Conservation (phyloP, 805 yeast species). For the Zygosaccharomyces siamensis region DNA sequence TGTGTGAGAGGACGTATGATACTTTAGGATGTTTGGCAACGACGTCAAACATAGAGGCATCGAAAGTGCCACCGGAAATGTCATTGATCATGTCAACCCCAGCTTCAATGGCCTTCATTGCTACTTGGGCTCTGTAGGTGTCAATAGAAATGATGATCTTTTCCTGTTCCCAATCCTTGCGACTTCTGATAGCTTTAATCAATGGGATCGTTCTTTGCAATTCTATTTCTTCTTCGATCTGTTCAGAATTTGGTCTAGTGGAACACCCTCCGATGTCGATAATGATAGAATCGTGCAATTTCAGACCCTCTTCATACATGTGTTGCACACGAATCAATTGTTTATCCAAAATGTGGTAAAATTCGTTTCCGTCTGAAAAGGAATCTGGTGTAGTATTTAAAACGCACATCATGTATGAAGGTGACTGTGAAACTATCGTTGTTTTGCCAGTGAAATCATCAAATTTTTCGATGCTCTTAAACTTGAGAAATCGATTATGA, state of each 20-base stretch:
- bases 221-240: slow-evolving; percentile 63
- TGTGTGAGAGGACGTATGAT: slow-evolving; percentile 78
- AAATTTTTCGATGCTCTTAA: slow-evolving; percentile 35
- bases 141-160: slow-evolving; percentile 70
- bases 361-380: slow-evolving; percentile 80
- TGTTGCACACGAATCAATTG: slow-evolving; percentile 44
- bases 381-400: slow-evolving; percentile 91
- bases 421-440: slow-evolving; percentile 23
- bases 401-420: slow-evolving; percentile 78
- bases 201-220: slow-evolving; percentile 65
- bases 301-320: slow-evolving; percentile 58
- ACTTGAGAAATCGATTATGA: slow-evolving; percentile 25
- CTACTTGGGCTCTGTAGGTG: slow-evolving; percentile 76
- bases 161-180: slow-evolving; percentile 34
- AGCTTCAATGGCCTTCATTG: slow-evolving; percentile 55
- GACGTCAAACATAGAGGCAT: slow-evolving; percentile 58
- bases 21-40: slow-evolving; percentile 61
- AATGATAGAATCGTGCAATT: slow-evolving; percentile 38
- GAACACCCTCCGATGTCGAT: slow-evolving; percentile 94
- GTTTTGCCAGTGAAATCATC: slow-evolving; percentile 43
- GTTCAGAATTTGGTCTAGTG: slow-evolving; percentile 78
- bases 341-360: slow-evolving; percentile 33
- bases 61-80: slow-evolving; percentile 75
- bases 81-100: slow-evolving; percentile 95
- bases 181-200: slow-evolving; percentile 53